Evolutionary conservation across 2,329 filamentous ascomycete genomes (phyloP).

Genomic region (Arthrobotrys iridis): DNA sequence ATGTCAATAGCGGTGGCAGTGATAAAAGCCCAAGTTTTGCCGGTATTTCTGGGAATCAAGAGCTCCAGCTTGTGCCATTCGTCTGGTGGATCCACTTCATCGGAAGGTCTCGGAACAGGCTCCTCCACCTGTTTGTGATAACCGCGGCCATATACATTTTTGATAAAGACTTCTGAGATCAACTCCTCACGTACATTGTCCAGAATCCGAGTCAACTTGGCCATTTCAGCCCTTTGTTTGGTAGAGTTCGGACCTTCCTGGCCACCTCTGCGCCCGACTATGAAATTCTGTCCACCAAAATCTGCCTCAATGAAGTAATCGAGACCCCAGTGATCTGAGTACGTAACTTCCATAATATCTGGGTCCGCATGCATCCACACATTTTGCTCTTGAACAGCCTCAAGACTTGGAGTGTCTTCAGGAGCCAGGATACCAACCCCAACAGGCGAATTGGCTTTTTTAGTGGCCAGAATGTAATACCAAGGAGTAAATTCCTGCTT

Average conservation of each 20-base stretch:
- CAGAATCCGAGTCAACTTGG: conserved; percentile 34
- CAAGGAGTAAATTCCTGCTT: conserved; percentile 31
- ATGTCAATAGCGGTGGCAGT: conserved; percentile 77
- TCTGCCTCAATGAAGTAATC: conserved; percentile 52
- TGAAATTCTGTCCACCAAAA: conserved; percentile 48
- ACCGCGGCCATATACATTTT: conserved; percentile 38
- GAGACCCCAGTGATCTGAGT: conserved; percentile 26
- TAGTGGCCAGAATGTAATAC: conserved; percentile 33
- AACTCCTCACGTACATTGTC: conserved; percentile 44
- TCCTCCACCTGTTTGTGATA: conserved; percentile 43
- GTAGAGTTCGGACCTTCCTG: conserved; percentile 18
- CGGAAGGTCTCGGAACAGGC: conserved; percentile 24
- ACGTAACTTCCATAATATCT: conserved; percentile 32
- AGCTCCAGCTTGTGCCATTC: conserved; percentile 21
- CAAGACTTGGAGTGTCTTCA: neutral
- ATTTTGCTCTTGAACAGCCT: conserved; percentile 21
- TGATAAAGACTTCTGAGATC: conserved; percentile 49
- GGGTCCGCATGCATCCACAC: conserved; percentile 31
- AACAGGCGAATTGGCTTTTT: conserved; percentile 28
- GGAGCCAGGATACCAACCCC: conserved; percentile 27
- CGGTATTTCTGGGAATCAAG: conserved; percentile 32
- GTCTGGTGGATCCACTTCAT: conserved; percentile 39
- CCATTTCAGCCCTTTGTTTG: conserved; percentile 34
- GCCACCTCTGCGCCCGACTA: conserved; percentile 30
- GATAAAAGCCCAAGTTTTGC: conserved; percentile 69